These are phyloP conservation scores for Suillus decipiens DNA, from an alignment of 768 basidiomycete genomes.

Conservation along the genomic window DNA sequence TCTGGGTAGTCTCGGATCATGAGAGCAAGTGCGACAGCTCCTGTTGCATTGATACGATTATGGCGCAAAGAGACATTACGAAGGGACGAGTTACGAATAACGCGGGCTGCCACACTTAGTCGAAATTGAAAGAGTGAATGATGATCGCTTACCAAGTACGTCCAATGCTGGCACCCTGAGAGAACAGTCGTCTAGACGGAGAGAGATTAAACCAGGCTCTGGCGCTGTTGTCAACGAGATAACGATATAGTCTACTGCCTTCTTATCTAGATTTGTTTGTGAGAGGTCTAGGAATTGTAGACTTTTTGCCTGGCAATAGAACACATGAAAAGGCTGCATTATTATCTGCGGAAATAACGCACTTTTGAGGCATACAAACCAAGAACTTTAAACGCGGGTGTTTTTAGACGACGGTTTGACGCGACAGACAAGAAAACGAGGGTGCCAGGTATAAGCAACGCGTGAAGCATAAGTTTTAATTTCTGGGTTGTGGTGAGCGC, in stretches of 20 bases:
- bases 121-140: neutral
- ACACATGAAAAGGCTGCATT: neutral
- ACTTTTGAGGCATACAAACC: conserved; percentile 82
- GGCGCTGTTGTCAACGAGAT: conserved; percentile 52
- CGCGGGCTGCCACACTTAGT: conserved; percentile 55
- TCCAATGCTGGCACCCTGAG: conserved; percentile 77
- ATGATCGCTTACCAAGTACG: conserved; percentile 61
- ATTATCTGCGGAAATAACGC: conserved; percentile 8
- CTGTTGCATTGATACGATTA: conserved; percentile 82
- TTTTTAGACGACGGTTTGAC: conserved; percentile 81
- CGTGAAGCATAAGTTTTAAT: conserved; percentile 88
- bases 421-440: conserved; percentile 84
- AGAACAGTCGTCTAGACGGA: conserved; percentile 88
- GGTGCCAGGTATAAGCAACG: conserved; percentile 80
- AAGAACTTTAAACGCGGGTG: conserved; percentile 73
- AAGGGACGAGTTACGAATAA: conserved; percentile 79
- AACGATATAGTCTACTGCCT: conserved; percentile 79
- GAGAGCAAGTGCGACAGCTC: conserved; percentile 88
- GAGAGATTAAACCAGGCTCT: conserved; percentile 58
- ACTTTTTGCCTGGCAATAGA: conserved; percentile 56
- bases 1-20: conserved; percentile 98
- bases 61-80: conserved; percentile 88
- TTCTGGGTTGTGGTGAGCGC: conserved; percentile 43
- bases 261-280: conserved; percentile 83
- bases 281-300: conserved; percentile 91